Conservation (phyloP, 2,329 filamentous ascomycete species). For the Davidsoniella eucalypti region DNA sequence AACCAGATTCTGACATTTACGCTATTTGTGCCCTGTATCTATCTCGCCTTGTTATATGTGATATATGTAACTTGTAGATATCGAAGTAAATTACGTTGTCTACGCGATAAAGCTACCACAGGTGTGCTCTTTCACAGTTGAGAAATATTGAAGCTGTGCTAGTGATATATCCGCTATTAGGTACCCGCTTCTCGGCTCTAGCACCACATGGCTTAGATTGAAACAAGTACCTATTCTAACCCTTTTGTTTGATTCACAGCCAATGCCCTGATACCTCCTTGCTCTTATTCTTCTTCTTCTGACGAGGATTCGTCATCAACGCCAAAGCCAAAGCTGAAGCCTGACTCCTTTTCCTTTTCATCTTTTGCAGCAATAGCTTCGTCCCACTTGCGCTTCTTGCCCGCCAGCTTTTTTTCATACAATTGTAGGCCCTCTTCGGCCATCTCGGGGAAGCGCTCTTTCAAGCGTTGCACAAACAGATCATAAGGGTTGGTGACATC, state of each 20-base stretch:
- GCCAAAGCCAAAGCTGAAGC: conserved; percentile 41
- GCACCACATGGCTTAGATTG: neutral
- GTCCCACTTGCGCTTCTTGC: conserved; percentile 77
- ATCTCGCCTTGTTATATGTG: too few relatives aligned
- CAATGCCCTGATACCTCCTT: neutral
- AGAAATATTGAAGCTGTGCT: neutral
- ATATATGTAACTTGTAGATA: too few relatives aligned
- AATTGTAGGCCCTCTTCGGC: conserved; percentile 48
- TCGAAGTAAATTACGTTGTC: too few relatives aligned
- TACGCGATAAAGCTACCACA: too few relatives aligned
- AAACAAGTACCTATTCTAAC: too few relatives aligned
- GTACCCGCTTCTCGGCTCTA: neutral
- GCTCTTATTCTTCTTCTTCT: conserved; percentile 8
- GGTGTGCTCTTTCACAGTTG: too few relatives aligned
- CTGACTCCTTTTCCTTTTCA: conserved; percentile 17
- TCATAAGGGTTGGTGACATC: conserved; percentile 56
- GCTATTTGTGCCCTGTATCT: too few relatives aligned
- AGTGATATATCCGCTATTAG: neutral
- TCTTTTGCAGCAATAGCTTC: conserved; percentile 39
- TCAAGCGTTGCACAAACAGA: conserved; percentile 56
- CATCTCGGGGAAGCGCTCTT: conserved; percentile 45
- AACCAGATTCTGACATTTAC: too few relatives aligned
- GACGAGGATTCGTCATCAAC: conserved; percentile 23
- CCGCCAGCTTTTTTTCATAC: conserved; percentile 41
- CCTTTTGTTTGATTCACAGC: too few relatives aligned